Evolutionary conservation across 2,329 filamentous ascomycete species (phyloP), one percentile per base, ranked within the genome.

Genomic region (Dryadomyces sulphureus): DNA sequence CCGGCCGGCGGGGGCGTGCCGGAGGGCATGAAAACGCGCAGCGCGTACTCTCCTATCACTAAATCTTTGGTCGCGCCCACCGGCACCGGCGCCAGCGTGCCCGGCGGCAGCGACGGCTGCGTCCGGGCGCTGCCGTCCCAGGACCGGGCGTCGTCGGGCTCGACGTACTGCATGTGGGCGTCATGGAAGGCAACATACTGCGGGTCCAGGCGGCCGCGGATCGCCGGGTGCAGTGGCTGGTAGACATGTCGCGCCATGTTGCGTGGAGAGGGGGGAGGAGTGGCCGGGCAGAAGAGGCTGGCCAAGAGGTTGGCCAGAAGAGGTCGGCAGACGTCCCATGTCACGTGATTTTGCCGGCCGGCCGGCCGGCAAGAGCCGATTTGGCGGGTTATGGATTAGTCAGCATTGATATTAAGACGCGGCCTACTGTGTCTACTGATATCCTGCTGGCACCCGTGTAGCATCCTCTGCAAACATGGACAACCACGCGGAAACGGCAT

Each of bases 181-280:
- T 65, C 61, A 49, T 65, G 63, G 41, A 63, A 60, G 27, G 54
- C 54, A 27, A 63, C 58, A 36, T 65, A 65, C 47, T 65, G 57
- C 11, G 61, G 59, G 52, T 66, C 62, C 1, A 66, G 56, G 6
- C 42, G 45, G 2, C 50, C 46, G 16, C 59, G 58, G 25, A 64
- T 53, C 17, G 50, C 49, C 9, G 58, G 55, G 49, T 64, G 58
- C 43, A 65, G 54, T 24, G 62, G 61, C 36, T 64, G 62, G 34
- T 48, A 45, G 27, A 46, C 19, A 7, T 36, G n/a, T 38, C 46
- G 32, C 20, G 45, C 2, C 34, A 36, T 36, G 34, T 12, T 36
- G 17, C 27, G 27, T 12, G 27, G 11, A 32, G 11, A 32, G 11
- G 27, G 27, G 11, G 5, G 16, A 14, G 7, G 11, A 32, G 27